Evolutionary conservation across 805 yeast species (phyloP), one percentile per base, ranked within the genome.

Genomic region (Teunomyces kruisii): DNA sequence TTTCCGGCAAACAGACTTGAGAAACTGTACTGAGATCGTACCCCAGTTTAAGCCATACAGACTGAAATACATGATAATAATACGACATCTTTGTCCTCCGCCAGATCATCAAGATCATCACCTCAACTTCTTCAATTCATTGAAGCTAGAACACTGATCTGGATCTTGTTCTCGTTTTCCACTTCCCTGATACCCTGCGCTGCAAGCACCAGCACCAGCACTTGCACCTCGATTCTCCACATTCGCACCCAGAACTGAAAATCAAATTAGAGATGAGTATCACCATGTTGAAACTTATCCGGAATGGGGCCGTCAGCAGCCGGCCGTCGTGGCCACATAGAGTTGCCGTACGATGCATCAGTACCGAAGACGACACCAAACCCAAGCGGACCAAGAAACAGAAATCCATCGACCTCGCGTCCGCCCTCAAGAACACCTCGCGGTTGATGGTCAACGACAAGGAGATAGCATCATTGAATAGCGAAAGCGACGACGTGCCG

Each of bases 261-360:
- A 16, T 32, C 26, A 32, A 32, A 32, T 32, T 32, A 32, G 64
- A 9, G 61, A 54, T 42, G 58, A 52, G 48, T 59, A 42, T 55
- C 58, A 5, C 62, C 62, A 42, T 58, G 48, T 33, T 57, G 61
- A 9, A 62, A 61, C 43, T 55, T 53, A 43, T 59, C 64, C 46
- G 53, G 53, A 31, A 52, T 51, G 22, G 50, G 58, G 29, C 54
- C 55, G 38, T 51, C 12, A 26, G n/a, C 13, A 9, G 9, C 9
- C 30, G 22, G 14, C 22, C n/a, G 5, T 13, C 13, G 14, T 35
- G 12, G 17, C 13, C 28, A 8, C 7, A 12, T 7, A 35, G 38
- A 17, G 10, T 13, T 17, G 15, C 26, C 13, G 15, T 35, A 19
- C 38, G 38, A 19, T 19, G 15, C 15, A 37, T 37, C 30, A 37